These are phyloP conservation scores for Avena atlantica DNA, from an alignment of 176 grass and related monocot genomes.

Conservation along the genomic window DNA sequence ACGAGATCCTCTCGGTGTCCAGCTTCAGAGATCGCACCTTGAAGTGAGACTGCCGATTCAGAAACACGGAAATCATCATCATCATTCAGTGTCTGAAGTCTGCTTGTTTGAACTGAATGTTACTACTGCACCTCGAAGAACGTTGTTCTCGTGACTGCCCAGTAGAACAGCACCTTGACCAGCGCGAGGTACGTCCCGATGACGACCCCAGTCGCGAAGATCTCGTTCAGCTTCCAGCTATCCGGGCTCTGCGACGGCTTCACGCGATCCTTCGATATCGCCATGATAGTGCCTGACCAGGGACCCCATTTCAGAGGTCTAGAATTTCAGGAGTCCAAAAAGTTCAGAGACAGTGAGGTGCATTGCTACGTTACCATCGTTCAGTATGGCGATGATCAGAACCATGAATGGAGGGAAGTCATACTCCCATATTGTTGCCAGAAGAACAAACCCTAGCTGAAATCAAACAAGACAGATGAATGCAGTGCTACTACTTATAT, in stretches of 20 bases:
- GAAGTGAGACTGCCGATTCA: slow-evolving; percentile 59
- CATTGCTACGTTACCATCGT: slow-evolving; percentile 60
- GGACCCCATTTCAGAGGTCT: too few species aligned
- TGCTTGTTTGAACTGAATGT: neutral
- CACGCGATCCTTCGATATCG: slow-evolving; percentile 84
- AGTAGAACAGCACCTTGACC: slow-evolving; percentile 82
- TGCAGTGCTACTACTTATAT: too few species aligned
- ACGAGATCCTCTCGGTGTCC: slow-evolving; percentile 66
- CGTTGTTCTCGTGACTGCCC: slow-evolving; percentile 61
- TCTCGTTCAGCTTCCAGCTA: slow-evolving; percentile 83
- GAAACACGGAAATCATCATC: neutral
- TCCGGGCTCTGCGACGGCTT: slow-evolving; percentile 68
- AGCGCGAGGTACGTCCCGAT: slow-evolving; percentile 87
- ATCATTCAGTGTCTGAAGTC: neutral
- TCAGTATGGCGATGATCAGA: slow-evolving; percentile 83
- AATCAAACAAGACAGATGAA: neutral
- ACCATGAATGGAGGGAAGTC: slow-evolving; percentile 97
- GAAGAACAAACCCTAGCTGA: slow-evolving; percentile 82
- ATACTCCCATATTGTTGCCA: slow-evolving; percentile 82
- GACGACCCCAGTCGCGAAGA: slow-evolving; percentile 75
- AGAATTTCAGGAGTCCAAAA: too few species aligned
- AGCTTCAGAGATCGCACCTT: slow-evolving; percentile 59
- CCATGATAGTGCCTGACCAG: slow-evolving; percentile 82
- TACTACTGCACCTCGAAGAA: slow-evolving; percentile 76
- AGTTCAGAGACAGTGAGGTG: too few species aligned